Conservation (phyloP, 2,329 filamentous ascomycete species). For the Colletotrichum acutatum region DNA sequence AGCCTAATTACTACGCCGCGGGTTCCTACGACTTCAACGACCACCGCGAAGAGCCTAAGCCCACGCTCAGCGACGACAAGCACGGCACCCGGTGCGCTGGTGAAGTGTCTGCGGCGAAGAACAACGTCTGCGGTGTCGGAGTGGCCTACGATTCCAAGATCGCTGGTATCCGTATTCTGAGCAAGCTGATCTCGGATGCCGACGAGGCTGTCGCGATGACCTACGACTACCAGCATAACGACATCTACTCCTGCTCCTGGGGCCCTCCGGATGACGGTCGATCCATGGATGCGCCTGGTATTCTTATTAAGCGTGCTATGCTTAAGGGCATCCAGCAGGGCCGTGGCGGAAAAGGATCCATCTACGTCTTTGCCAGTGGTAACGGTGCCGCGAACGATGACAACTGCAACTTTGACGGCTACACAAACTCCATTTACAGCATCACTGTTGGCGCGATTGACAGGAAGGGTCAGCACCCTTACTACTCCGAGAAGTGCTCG, state of each 20-base stretch:
- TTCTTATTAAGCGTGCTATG: constrained; percentile 91
- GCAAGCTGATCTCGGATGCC: constrained; percentile 87
- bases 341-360: constrained; percentile 83
- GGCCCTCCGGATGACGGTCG: constrained; percentile 92
- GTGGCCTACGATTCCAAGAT: constrained; percentile 94
- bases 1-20: constrained; percentile 90
- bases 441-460: constrained; percentile 96
- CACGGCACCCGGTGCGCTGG: constrained; percentile 96
- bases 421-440: constrained; percentile 99
- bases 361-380: constrained; percentile 96
- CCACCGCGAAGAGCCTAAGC: constrained; percentile 79
- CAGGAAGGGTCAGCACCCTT: constrained; percentile 86
- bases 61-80: constrained; percentile 83
- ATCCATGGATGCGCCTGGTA: constrained; percentile 93
- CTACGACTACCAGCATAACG: constrained; percentile 89
- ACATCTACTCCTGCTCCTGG: constrained; percentile 99
- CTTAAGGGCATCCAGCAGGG: constrained; percentile 92
- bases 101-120: constrained; percentile 91
- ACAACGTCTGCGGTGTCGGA: constrained; percentile 94
- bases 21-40: constrained; percentile 99
- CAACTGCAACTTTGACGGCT: constrained; percentile 99
- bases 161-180: constrained; percentile 91
- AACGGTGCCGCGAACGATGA: constrained; percentile 90
- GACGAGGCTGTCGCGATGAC: constrained; percentile 95
- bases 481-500: constrained; percentile 96